These are phyloP conservation scores for Wickerhamomyces subpelliculosus DNA, from an alignment of 805 yeast genomes.

Conservation along the genomic window DNA sequence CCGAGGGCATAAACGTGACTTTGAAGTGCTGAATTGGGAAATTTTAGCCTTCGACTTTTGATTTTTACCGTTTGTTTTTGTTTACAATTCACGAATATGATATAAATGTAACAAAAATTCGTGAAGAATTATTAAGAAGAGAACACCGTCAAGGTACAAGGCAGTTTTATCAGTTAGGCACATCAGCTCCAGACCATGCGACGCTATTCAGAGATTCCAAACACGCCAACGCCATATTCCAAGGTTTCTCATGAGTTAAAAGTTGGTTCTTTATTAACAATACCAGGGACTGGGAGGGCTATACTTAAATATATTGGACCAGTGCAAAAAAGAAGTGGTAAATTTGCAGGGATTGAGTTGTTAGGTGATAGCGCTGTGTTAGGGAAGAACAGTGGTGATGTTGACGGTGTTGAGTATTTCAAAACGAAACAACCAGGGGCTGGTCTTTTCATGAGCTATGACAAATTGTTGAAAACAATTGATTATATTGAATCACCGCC, in stretches of 20 bases:
- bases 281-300: conserved; percentile 71
- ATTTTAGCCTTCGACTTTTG: no score
- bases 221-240: conserved; percentile 1
- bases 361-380: conserved; percentile 51
- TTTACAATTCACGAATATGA: no score
- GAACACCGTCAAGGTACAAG: no score
- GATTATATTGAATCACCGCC: conserved; percentile 14
- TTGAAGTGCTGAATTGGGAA: no score
- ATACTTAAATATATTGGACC: conserved; percentile 64
- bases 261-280: conserved; percentile 21
- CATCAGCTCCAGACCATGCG: no score
- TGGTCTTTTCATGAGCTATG: conserved; percentile 69
- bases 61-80: no score
- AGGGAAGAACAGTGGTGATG: conserved; percentile 87
- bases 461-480: conserved; percentile 23
- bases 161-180: no score
- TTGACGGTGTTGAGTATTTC: conserved; percentile 66
- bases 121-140: no score
- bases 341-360: conserved; percentile 84
- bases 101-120: no score
- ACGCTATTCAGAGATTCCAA: conserved; percentile 2
- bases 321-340: conserved; percentile 65
- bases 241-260: conserved; percentile 4
- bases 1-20: no score
- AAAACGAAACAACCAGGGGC: conserved; percentile 53